phyloP scores from a whole-genome alignment of 208 protist genomes.

The Wallacemonas sp. region DNA sequence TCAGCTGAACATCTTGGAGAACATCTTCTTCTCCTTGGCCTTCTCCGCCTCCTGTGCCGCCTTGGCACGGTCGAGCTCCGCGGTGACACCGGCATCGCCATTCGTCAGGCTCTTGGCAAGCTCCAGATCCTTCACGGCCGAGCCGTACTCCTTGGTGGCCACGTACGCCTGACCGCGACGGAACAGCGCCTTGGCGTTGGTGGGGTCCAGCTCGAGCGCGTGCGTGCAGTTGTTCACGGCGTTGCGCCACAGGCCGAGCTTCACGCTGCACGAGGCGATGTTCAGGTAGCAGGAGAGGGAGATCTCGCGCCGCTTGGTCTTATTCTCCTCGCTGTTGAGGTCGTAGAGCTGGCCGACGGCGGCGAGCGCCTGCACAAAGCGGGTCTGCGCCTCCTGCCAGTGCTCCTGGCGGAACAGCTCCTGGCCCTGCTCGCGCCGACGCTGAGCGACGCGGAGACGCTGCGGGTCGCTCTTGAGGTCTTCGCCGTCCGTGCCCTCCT shows the following conservation, averaged over 20 bases:
- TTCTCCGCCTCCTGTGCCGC: conserved; percentile 37
- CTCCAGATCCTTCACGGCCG: conserved; percentile 31
- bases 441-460: conserved; percentile 67
- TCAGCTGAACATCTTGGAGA: conserved; percentile 61
- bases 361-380: conserved; percentile 74
- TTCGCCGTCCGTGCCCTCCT: conserved; percentile 31
- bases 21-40: conserved; percentile 68
- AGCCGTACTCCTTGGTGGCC: conserved; percentile 54
- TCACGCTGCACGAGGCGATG: conserved; percentile 75
- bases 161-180: conserved; percentile 64
- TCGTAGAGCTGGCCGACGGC: conserved; percentile 74
- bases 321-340: conserved; percentile 53
- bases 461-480: conserved; percentile 82
- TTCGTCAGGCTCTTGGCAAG: conserved; percentile 38
- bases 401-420: conserved; percentile 70
- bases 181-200: conserved; percentile 71
- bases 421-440: conserved; percentile 69
- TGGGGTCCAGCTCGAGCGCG: conserved; percentile 50
- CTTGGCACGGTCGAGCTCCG: conserved; percentile 45
- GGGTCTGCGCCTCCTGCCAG: conserved; percentile 67
- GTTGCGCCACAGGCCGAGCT: conserved; percentile 63
- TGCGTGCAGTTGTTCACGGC: conserved; percentile 69
- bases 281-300: conserved; percentile 84
- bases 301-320: conserved; percentile 46
- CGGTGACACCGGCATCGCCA: conserved; percentile 46